Base-by-base conservation (phyloP, 2,329 filamentous ascomycete genomes). In the Diplocarpon mali region DNA sequence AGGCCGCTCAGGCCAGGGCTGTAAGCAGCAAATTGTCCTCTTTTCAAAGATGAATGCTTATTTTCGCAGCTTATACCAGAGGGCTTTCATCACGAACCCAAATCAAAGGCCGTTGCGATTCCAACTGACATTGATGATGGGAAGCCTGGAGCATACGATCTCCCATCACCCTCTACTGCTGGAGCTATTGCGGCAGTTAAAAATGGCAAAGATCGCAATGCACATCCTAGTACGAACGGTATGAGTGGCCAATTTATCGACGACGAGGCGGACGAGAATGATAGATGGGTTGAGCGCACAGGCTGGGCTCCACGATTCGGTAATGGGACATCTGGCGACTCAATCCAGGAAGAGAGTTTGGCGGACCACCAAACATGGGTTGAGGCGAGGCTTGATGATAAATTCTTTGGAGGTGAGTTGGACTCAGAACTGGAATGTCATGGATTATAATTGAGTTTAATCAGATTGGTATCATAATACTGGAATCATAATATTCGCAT, bases 381-480 rank as follows among this genome's bases (percentile, higher is more conserved):
- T 17, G 93, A 98, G 62, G 75, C 79, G 48, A 82, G 81, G 63
- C 66, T 98, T 30, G 79, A 90, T 35, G 89, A 96, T 61, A 85
- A 85, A 61, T 86, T 93, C 64, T 98, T 85, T 62, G 92, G 92
- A 61, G 85, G 83, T 85, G 67, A 56, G 73, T 54, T 14, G 12
- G 17, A 27, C 20, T 28, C 5, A 31, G n/a, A n/a, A 9, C 11
- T 34, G 27, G 42, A 10, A 3, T 16, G 35, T 10, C 13, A 7
- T 20, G 10, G n/a, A 2, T 12, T 46, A 48, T 49, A 52, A 55
- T 20, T 48, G 16, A 16, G 28, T 8, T 38, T 5, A 34, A n/a
- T 12, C 53, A 86, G 88, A 96, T 63, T 98, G 92, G 92, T 98
- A 96, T 64, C 89, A 98, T 65, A 98, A 98, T 64, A 80, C 89